These are phyloP conservation scores for Akanthomyces lecanii DNA, from an alignment of 2,329 filamentous ascomycete genomes.

Conservation along the genomic window DNA sequence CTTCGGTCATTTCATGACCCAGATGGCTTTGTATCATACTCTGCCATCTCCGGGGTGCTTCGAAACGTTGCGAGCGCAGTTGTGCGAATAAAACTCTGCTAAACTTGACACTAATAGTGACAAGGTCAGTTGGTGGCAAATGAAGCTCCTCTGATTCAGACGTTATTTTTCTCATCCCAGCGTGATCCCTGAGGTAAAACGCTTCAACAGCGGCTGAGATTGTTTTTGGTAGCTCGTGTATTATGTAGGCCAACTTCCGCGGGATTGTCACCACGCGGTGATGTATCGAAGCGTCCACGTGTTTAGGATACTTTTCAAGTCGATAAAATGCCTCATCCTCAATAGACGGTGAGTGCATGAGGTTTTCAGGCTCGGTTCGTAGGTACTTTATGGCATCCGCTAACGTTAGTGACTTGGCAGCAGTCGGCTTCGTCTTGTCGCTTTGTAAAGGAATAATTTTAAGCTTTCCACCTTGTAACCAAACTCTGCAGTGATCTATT, in stretches of 20 bases:
- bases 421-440: conserved; percentile 25
- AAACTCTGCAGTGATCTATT: conserved; percentile 80
- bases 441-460: conserved; percentile 62
- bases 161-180: conserved; percentile 65
- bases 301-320: conserved; percentile 74
- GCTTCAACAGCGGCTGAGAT: conserved; percentile 82
- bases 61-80: conserved; percentile 78
- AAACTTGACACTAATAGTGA: conserved; percentile 74
- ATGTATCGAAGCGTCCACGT: conserved; percentile 73
- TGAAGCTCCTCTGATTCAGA: conserved; percentile 48
- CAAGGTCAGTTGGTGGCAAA: conserved; percentile 75
- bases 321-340: conserved; percentile 91
- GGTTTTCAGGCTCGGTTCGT: conserved; percentile 46
- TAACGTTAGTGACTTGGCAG: conserved; percentile 52
- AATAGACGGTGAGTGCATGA: conserved; percentile 69
- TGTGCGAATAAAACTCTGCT: conserved; percentile 90
- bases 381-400: conserved; percentile 62
- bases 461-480: conserved; percentile 77
- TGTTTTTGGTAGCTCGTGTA: conserved; percentile 70
- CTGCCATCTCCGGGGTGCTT: conserved; percentile 54
- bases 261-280: conserved; percentile 70
- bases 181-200: conserved; percentile 86
- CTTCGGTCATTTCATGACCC: not conserved
- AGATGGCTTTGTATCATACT: conserved; percentile 21
- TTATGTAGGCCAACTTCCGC: conserved; percentile 72